Evolutionary conservation across 2,329 filamentous ascomycete species (phyloP).

Genomic region (Colletotrichum abscissum): DNA sequence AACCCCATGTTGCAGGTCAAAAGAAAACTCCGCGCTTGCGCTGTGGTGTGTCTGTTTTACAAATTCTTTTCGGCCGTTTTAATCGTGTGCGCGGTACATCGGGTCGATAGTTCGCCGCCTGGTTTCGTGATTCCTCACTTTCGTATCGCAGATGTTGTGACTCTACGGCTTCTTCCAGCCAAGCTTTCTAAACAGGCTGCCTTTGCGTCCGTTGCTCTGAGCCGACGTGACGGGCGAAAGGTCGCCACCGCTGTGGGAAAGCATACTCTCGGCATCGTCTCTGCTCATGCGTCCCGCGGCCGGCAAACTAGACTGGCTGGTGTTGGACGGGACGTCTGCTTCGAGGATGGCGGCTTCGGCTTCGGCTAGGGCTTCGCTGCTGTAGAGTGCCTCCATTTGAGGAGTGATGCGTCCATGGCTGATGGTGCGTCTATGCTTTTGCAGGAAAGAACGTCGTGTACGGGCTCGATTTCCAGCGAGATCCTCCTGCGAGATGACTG

Average conservation of each 20-base stretch:
- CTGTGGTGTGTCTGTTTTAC: slow-evolving; percentile 27
- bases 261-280: slow-evolving; percentile 53
- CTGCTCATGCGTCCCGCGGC: slow-evolving; percentile 40
- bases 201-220: slow-evolving; percentile 12
- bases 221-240: slow-evolving; percentile 32
- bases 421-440: slow-evolving; percentile 59
- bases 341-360: slow-evolving; percentile 25
- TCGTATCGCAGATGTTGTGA: not conserved
- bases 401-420: slow-evolving; percentile 58
- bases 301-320: slow-evolving; percentile 25
- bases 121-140: not conserved
- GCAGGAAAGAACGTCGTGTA: slow-evolving; percentile 58
- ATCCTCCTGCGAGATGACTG: slow-evolving; percentile 67
- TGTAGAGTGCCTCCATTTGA: slow-evolving; percentile 48
- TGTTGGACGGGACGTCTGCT: slow-evolving; percentile 19
- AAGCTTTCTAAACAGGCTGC: slow-evolving; percentile 25
- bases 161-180: slow-evolving; percentile 29
- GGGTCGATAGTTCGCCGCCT: not conserved
- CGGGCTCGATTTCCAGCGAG: slow-evolving; percentile 56
- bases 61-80: slow-evolving; percentile 32
- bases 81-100: slow-evolving; percentile 22
- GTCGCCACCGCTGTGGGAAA: slow-evolving; percentile 40
- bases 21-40: slow-evolving; percentile 34
- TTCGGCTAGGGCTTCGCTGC: slow-evolving; percentile 41
- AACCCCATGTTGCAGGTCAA: not conserved